phyloP scores from a whole-genome alignment of 2,329 filamentous ascomycete species.

The Xylaria sp. region DNA sequence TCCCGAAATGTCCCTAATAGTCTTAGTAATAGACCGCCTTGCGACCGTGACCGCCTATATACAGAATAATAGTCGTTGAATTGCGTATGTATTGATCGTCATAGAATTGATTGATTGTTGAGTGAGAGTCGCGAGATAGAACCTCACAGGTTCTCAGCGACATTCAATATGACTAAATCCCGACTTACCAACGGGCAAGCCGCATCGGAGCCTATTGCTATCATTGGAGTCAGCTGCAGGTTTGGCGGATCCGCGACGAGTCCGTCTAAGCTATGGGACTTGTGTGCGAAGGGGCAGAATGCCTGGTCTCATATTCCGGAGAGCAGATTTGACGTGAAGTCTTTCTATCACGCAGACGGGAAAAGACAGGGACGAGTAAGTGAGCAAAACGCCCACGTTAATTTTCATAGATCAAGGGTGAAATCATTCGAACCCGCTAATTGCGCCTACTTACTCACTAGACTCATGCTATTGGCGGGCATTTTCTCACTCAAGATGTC shows the following conservation, averaged over 20 bases:
- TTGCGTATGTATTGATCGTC: not conserved
- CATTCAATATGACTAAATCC: not conserved
- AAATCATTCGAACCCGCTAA: not conserved
- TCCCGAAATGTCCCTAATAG: not conserved
- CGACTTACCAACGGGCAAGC: not conserved
- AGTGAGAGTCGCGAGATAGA: not conserved
- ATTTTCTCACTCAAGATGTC: slow-evolving; percentile 1
- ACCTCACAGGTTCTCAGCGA: not conserved
- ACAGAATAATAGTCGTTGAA: not conserved
- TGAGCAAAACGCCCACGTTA: not conserved
- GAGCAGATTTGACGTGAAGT: slow-evolving; percentile 12
- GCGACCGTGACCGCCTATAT: not conserved
- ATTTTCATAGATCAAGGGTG: not conserved
- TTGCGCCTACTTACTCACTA: not conserved
- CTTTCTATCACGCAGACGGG: not conserved
- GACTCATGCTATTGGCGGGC: not conserved
- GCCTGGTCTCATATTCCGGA: slow-evolving; percentile 10
- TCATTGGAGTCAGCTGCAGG: slow-evolving; percentile 25
- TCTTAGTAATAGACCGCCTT: not conserved
- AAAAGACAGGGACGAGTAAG: not conserved
- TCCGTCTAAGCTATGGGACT: slow-evolving; percentile 23
- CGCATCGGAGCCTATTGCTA: slow-evolving; percentile 8
- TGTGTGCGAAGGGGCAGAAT: not conserved
- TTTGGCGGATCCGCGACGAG: slow-evolving; percentile 13
- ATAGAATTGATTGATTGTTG: not conserved